Evolutionary conservation across 1,284 basidiomycete genomes (phyloP).

Genomic region (Cryptococcus hybrid): DNA sequence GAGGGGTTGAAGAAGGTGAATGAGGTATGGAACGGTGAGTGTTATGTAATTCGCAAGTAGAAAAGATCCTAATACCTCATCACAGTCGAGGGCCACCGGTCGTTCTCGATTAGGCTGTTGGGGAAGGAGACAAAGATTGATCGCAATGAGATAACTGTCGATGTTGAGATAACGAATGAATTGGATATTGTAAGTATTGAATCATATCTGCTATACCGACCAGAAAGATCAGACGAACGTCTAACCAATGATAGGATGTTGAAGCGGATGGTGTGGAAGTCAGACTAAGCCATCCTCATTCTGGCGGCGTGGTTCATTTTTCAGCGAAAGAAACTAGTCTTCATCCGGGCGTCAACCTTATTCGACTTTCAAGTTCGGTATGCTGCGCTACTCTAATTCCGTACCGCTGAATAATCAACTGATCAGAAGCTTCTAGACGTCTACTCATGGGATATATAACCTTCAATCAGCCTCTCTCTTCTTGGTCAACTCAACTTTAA

Average conservation of each 20-base stretch:
- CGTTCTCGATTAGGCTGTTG: constrained; percentile 25
- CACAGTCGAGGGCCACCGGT: constrained; percentile 28
- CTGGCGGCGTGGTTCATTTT: constrained; percentile 22
- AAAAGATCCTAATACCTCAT: no score
- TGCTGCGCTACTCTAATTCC: constrained; percentile 9
- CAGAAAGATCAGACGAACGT: no score
- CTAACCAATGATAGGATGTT: no score
- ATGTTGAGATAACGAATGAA: constrained; percentile 30
- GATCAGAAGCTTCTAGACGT: constrained; percentile 17
- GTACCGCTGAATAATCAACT: not conserved
- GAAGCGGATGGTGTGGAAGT: no score
- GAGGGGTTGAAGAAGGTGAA: constrained; percentile 17
- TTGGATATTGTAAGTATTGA: constrained; percentile 27
- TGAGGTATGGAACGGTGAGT: constrained; percentile 19
- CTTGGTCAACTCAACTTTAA: constrained; percentile 24
- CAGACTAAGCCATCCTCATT: not conserved
- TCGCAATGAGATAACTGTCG: constrained; percentile 25
- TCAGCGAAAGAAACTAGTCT: constrained; percentile 16
- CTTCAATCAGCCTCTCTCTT: constrained; percentile 17
- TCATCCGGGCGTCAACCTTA: constrained; percentile 31
- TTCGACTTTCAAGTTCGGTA: constrained; percentile 34
- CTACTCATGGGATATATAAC: constrained; percentile 23
- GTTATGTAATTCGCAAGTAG: no score
- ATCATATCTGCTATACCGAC: not conserved
- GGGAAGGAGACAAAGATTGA: constrained; percentile 18